phyloP scores from a whole-genome alignment of 208 protist species.

The Trypanosoma avium region DNA sequence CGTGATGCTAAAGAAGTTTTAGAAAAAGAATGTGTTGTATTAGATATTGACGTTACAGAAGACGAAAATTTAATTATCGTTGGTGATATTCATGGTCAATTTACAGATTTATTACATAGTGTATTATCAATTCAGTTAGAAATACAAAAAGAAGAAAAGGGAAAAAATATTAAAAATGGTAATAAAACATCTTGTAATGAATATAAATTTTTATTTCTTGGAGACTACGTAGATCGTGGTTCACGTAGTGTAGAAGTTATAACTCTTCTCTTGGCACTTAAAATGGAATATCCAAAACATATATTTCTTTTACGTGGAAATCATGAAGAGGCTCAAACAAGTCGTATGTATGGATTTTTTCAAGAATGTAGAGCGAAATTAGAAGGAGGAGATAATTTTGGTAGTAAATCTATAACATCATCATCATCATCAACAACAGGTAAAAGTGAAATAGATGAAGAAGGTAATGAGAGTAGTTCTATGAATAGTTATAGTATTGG shows the following conservation, averaged over 20 bases:
- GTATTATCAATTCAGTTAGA: constrained; percentile 64
- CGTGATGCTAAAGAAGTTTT: constrained; percentile 45
- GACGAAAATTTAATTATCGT: constrained; percentile 70
- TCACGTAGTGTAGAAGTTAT: constrained; percentile 81
- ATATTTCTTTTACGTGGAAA: constrained; percentile 90
- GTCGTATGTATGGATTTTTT: constrained; percentile 85
- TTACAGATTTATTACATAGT: constrained; percentile 70
- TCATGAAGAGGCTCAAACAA: constrained; percentile 88
- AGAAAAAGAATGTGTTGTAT: constrained; percentile 42
- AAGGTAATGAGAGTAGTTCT: neutral
- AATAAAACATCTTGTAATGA: constrained; percentile 14
- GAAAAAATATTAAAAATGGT: constrained; percentile 4
- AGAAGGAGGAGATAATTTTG: neutral
- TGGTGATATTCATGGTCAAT: constrained; percentile 89
- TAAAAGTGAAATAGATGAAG: constrained; percentile 7
- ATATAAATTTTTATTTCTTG: constrained; percentile 95
- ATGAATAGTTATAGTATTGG: neutral
- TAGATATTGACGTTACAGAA: constrained; percentile 47
- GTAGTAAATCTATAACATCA: too few relatives aligned
- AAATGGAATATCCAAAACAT: constrained; percentile 84
- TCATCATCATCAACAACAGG: too few relatives aligned
- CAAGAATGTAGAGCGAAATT: constrained; percentile 77
- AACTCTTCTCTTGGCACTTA: constrained; percentile 77
- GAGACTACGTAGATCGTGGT: constrained; percentile 97
- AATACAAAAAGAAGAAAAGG: constrained; percentile 32